Evolutionary conservation across 2,329 filamentous ascomycete genomes (phyloP).

Genomic region (Sporothrix luriei): DNA sequence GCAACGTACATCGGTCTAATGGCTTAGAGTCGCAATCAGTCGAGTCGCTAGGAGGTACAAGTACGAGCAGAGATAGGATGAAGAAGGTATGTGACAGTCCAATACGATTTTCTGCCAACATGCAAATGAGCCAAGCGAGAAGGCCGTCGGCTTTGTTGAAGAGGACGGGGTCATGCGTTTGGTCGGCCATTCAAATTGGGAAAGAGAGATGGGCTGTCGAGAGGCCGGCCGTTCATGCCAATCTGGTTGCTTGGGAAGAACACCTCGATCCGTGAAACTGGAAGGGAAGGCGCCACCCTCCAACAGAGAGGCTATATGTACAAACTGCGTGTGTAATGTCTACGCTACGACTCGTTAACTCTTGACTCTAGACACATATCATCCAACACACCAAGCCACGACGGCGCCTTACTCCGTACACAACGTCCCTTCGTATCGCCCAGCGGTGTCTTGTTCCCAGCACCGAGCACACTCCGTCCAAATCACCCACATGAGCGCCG

Average conservation of each 20-base stretch:
- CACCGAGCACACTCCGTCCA: not conserved
- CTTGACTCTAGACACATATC: not conserved
- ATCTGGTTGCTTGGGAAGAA: not conserved
- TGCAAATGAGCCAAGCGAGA: not conserved
- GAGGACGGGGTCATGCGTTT: constrained; percentile 6
- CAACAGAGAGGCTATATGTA: not conserved
- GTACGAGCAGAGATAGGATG: constrained; percentile 6
- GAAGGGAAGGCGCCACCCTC: not conserved
- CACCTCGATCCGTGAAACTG: not conserved
- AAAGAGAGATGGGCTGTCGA: not conserved
- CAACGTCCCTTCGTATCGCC: not conserved
- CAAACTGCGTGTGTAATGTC: not conserved
- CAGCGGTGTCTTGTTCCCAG: constrained; percentile 14
- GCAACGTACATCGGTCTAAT: not conserved
- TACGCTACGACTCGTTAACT: too few species aligned
- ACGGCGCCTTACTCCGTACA: not conserved
- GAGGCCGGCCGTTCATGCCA: not conserved
- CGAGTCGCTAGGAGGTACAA: constrained; percentile 17
- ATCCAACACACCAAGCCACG: too few species aligned
- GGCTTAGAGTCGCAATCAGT: constrained; percentile 1
- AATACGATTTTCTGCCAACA: not conserved
- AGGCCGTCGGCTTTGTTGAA: constrained; percentile 7
- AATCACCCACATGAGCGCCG: constrained; percentile 17
- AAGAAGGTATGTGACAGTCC: not conserved
- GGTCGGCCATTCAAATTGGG: not conserved